phyloP scores from a whole-genome alignment of 78 protist species.

The Anaeramoeba flamelloides region DNA sequence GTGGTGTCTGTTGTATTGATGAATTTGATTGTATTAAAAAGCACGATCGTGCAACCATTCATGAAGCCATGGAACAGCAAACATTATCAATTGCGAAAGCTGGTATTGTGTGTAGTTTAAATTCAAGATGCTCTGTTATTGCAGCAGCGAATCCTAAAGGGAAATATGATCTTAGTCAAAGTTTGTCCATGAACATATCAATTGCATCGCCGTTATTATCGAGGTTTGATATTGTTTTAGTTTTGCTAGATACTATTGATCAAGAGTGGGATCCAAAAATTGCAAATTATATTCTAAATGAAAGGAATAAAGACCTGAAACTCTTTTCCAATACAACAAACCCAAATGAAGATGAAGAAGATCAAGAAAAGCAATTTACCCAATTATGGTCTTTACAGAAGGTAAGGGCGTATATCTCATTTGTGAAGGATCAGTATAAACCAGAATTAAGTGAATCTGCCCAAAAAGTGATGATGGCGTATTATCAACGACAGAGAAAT shows the following conservation, averaged over 20 bases:
- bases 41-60: slow-evolving; percentile 42
- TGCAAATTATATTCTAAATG: background rate
- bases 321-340: background rate
- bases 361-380: background rate
- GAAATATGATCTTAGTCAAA: slow-evolving; percentile 28
- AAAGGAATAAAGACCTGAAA: background rate
- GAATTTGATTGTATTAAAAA: slow-evolving; percentile 72
- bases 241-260: slow-evolving; percentile 47
- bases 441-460: slow-evolving; percentile 9
- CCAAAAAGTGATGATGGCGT: slow-evolving; percentile 25
- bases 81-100: slow-evolving; percentile 89
- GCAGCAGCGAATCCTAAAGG: slow-evolving; percentile 36
- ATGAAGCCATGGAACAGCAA: slow-evolving; percentile 98
- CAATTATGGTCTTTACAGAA: background rate
- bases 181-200: slow-evolving; percentile 46
- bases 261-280: background rate
- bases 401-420: background rate
- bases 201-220: slow-evolving; percentile 65
- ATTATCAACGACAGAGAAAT: slow-evolving; percentile 46
- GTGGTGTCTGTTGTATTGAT: slow-evolving; percentile 95
- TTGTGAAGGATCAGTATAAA: background rate
- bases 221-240: slow-evolving; percentile 79
- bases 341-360: background rate
- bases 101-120: slow-evolving; percentile 77
- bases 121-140: slow-evolving; percentile 61